Base-by-base conservation (phyloP, 1,284 basidiomycete species). In the Heterobasidion parviporum region DNA sequence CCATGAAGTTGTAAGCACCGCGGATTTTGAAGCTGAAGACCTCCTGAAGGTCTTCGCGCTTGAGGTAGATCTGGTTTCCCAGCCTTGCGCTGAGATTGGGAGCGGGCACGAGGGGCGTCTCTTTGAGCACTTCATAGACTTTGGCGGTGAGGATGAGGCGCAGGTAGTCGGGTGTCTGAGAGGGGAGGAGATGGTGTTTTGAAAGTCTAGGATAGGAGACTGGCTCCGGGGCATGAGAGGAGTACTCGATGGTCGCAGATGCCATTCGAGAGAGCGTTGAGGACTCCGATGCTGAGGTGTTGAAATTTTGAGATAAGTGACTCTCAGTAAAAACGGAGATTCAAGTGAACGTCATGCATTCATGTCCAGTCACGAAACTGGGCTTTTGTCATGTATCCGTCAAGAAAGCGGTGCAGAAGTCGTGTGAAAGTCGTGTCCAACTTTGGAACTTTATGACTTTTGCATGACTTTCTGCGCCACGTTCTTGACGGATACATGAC, bases 1-100 rank as follows among this genome's bases (percentile, higher is more conserved):
- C 92, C 97, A 99, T 99, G 70, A 98, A 92, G 73, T 99, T 99
- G 78, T 97, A 99, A 16, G 97, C 97, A 26, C 97, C 97, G 8
- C 97, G 79, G 56, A 97, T 94, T 69, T 99, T 99, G 85, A 99
- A 99, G 68, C 90, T 94, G 71, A 99, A 99, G 15, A 99, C 97
- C 61, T 98, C 93, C 59, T 99, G 97, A 7, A 95, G 78, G 66
- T 96, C 94, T 68, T 96, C 93, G 35, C 93, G 82, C 73, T 99
- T 99, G 59, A 99, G 81, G 81, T 89, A 93, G 70, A 99, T 89
- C 65, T 95, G 83, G 68, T 94, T 95, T 1, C 97, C 97, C 1
- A 98, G 77, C 60, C 89, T 84, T 58, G 87, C 73, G 60, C 92
- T 96, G 18, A 99, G 82, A 67, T 91, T 93, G 34, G 85, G 81